Evolutionary conservation across 2,329 filamentous ascomycete genomes (phyloP), one percentile per base, ranked within the genome.

Genomic region (Periconia sp.): DNA sequence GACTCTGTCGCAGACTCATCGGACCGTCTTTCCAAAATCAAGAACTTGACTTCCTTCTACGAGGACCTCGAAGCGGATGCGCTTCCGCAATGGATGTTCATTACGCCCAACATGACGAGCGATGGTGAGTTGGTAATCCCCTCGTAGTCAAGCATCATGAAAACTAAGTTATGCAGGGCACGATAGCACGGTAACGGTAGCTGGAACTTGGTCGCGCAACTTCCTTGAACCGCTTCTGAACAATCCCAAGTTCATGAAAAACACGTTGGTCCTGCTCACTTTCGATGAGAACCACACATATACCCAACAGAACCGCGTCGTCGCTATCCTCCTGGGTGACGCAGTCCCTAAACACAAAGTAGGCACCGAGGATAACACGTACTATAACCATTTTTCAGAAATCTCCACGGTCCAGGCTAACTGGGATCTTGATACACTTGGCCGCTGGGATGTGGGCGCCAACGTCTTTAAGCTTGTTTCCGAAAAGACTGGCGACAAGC

Each of bases 271-370:
- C 10, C 77, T 93, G 6, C 73, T 94, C 55, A 92, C 82, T 2
- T 94, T 91, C 65, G 91, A 94, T 59, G 91, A 94, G 76, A 89
- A 86, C 70, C 83, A 87, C 63, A 85, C 82, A 10, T 91, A 92
- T 74, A 72, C 78, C 6, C 75, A 78, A 23, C 81, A 83, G 62
- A 94, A 94, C 80, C 80, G 80, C 41, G 82, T 94, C 49, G 82
- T 90, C 55, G 83, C 79, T 57, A 81, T 94, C 59, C 81, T 94
- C 0, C 76, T 94, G 2, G 91, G 90, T 15, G 89, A 89, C 54
- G 87, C 85, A n/a, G 74, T 95, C 2, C 88, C 89, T 11, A 49
- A 77, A 5, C 49, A 81, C n/a, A 80, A 89, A 1, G 75, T 85
- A 41, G 88, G 88, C 52, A 91, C 88, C 20, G 84, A 78, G 1